Evolutionary conservation across 2,329 filamentous ascomycete genomes (phyloP).

Genomic region (Talaromyces sp.): DNA sequence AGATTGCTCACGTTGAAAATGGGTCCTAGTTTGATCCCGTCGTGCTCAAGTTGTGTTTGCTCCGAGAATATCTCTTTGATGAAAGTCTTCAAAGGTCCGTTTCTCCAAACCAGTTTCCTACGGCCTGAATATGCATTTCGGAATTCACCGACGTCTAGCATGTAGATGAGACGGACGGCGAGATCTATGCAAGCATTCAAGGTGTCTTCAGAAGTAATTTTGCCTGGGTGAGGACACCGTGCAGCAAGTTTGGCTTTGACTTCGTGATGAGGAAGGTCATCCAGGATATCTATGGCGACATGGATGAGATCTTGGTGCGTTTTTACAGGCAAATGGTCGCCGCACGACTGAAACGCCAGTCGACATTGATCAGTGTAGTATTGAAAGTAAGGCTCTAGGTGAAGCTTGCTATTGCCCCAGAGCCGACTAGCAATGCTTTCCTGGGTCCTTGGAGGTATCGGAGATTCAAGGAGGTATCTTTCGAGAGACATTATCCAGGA

Average conservation of each 20-base stretch:
- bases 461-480: background rate
- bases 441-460: background rate
- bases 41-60: background rate
- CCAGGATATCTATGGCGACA: background rate
- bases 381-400: background rate
- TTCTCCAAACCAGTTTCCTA: background rate
- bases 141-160: background rate
- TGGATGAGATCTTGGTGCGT: background rate
- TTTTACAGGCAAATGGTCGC: background rate
- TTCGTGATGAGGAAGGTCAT: background rate
- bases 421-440: background rate
- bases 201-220: background rate
- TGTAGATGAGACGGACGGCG: background rate
- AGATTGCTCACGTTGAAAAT: constrained; percentile 17
- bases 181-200: background rate
- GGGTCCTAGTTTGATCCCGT: background rate
- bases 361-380: constrained; percentile 1
- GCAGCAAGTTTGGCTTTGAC: background rate
- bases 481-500: background rate
- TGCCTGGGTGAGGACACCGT: background rate
- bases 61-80: background rate
- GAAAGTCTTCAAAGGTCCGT: background rate
- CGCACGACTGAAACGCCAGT: background rate
- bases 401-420: background rate
- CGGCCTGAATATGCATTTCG: background rate